Evolutionary conservation across 2,329 filamentous ascomycete genomes (phyloP), one percentile per base, ranked within the genome.

Genomic region (Tothia fuscella): DNA sequence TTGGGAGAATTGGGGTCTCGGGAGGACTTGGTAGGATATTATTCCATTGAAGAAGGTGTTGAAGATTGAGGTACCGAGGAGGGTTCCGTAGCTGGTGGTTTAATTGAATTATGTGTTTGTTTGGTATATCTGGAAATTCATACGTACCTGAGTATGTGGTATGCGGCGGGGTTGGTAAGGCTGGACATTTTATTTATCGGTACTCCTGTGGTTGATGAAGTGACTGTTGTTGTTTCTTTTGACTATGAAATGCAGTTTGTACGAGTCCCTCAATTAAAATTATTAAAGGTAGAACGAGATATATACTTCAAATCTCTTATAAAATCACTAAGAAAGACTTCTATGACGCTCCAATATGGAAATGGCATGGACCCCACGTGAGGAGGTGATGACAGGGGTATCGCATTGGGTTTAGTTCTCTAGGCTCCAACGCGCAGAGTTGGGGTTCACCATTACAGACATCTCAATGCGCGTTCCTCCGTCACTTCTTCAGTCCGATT

Each of bases 11-110:
- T 85, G 77, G 0, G 84, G 76, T 20, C 85, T 77, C 20, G 85
- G 77, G 28, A 95, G 76, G 9, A 75, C 72, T 55, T 72, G 78
- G 70, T 82, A 93, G 53, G 85, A 78, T 42, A 88, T 68, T 40
- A 86, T 76, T 45, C 86, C 77, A 38, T 66, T 68, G 46, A 80
- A 66, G 62, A 94, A 95, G 42, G 82, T 81, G 59, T 96, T 86
- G 63, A 87, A 96, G 59, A 94, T 72, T 29, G 86, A 82, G 21
- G 81, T 80, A 49, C 91, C 91, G 12, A 96, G 69, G 38, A 96
- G 74, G 16, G 85, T 87, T 50, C 86, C 87, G 64, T 93, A 94
- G 57, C 85, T 91, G 51, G n/a, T n/a, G n/a, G n/a, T n/a, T n/a
- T 35, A 13, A 39, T 35, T 10, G 44, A 37, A 17, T 38, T 26